Base-by-base conservation (phyloP, 169 alveolate species). In the Theileria annulata region DNA sequence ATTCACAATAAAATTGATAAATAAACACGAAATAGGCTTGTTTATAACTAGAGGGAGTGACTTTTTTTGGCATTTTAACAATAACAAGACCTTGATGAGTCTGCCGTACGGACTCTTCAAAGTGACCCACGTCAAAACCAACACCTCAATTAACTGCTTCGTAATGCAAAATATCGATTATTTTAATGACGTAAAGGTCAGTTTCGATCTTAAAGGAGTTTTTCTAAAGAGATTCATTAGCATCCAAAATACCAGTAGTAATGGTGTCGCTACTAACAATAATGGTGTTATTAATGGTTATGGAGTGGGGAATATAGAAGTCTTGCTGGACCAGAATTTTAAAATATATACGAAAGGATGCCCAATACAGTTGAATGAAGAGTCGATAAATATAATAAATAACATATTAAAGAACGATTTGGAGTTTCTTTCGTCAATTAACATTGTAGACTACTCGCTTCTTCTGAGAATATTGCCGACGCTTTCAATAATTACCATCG, bases 361-460 rank as follows among this genome's bases (percentile, higher is more conserved):
- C 54, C 90, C 90, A 17, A 25, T 84, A 3, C 83, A 66, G 28
- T 21, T 84, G 51, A 54, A 49, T 9, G 54, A 77, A 47, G 63
- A 48, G 13, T 60, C 63, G 0, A 66, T 71, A 0, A 25, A 19
- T 4, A 51, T 54, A 21, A 27, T 84, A 0, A 28, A 74, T 12
- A 64, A 30, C 21, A 70, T 19, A 23, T 4, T 77, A 19, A 54
- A 56, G 21, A 71, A 77, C n/a, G 90, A 84, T 42, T 60, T 77
- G 28, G 63, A 83, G 21, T 84, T 84, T 33, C 87, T 84, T 35
- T 69, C 87, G 19, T 27, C 37, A 19, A 31, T 84, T 8, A 64
- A 84, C 67, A 76, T 84, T 4, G 90, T 84, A 21, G 90, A 84
- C 63, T 84, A 84, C 51, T 84, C 90, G 2, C 33, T 84, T 31